phyloP scores from a whole-genome alignment of 345 rosid species.

The Corchorus olitorius region DNA sequence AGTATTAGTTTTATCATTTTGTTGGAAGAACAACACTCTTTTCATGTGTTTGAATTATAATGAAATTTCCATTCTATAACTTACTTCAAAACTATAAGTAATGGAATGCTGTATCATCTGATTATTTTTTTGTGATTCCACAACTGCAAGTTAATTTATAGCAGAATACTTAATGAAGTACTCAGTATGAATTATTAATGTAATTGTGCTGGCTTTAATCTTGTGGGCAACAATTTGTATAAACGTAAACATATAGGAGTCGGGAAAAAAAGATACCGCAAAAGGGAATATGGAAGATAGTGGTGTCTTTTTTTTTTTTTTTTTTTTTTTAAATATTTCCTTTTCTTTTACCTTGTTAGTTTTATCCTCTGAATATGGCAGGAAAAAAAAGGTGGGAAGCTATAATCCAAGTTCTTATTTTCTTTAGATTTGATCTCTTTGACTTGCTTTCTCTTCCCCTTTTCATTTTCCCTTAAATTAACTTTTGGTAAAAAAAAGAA shows the following conservation, averaged over 20 bases:
- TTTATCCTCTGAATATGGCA: background rate
- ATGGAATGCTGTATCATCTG: background rate
- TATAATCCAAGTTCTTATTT: background rate
- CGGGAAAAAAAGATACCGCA: background rate
- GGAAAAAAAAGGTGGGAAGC: background rate
- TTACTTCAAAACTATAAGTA: background rate
- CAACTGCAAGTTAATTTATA: background rate
- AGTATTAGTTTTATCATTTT: conserved; percentile 28
- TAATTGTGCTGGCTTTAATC: background rate
- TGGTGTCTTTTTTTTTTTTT: background rate
- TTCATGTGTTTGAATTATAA: background rate
- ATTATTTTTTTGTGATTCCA: background rate
- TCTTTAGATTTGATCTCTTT: background rate
- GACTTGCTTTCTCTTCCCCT: background rate
- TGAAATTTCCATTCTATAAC: background rate
- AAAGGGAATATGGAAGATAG: conserved; percentile 3
- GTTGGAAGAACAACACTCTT: background rate
- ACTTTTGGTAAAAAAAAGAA: background rate
- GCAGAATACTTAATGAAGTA: background rate
- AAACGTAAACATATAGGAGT: background rate
- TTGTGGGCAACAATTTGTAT: background rate
- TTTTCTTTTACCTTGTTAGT: background rate
- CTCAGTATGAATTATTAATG: background rate
- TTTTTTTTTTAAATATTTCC: too few species aligned
- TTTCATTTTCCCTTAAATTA: background rate